phyloP scores from a whole-genome alignment of 202 grass and related monocot species.

The Eragrostis tef region DNA sequence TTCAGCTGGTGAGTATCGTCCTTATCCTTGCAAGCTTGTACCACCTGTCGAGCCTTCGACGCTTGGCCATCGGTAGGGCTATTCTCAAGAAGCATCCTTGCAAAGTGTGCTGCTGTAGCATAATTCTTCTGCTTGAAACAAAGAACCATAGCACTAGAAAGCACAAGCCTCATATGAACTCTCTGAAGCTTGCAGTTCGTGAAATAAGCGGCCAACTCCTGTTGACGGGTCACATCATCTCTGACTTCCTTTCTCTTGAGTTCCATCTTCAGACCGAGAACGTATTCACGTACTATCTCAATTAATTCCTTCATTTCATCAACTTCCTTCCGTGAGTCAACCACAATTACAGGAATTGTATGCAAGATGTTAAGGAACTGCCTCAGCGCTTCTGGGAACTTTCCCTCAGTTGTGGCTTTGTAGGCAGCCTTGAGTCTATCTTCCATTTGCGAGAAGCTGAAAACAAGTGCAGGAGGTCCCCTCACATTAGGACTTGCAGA shows the following conservation, averaged over 20 bases:
- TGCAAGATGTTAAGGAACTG: conserved; percentile 88
- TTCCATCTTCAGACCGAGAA: conserved; percentile 88
- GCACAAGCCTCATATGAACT: conserved; percentile 88
- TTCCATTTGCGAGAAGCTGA: conserved; percentile 90
- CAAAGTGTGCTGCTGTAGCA: conserved; percentile 81
- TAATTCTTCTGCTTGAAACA: conserved; percentile 79
- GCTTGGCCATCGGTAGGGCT: conserved; percentile 72
- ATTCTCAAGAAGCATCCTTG: conserved; percentile 86
- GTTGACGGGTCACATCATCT: conserved; percentile 69
- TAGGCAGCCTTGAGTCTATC: conserved; percentile 93
- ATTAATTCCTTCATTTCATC: conserved; percentile 98
- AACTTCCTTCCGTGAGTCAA: conserved; percentile 88
- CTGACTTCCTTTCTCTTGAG: conserved; percentile 83
- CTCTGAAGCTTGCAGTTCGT: conserved; percentile 98
- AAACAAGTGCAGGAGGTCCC: conserved; percentile 80
- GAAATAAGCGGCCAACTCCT: conserved; percentile 95
- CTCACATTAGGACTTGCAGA: conserved; percentile 89
- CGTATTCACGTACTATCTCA: conserved; percentile 87
- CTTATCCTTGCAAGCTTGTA: conserved; percentile 62
- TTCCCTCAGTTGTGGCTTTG: conserved; percentile 84
- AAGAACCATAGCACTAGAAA: conserved; percentile 73
- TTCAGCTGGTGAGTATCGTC: conserved; percentile 69
- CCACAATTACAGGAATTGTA: conserved; percentile 79
- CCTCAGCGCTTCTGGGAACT: conserved; percentile 80
- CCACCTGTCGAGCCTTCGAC: conserved; percentile 80